Base-by-base conservation (phyloP, 768 basidiomycete species). In the Lentinula edodes region DNA sequence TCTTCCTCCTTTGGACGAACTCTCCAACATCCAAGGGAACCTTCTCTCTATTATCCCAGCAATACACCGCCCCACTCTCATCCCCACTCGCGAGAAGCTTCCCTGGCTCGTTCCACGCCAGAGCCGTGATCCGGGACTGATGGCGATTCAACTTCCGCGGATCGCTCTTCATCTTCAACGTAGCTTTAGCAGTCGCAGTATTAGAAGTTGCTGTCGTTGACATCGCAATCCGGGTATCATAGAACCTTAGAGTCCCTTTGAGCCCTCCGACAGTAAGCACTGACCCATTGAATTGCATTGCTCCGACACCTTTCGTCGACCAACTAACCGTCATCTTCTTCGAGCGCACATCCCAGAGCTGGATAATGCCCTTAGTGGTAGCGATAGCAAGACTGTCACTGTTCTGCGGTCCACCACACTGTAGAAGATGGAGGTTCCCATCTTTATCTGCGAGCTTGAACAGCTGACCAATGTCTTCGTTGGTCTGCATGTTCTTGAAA, bases 31-130 rank as follows among this genome's bases (percentile, higher is more conserved):
- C 80, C 9, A 84, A 72, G 0, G 84, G 83, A 7, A 75, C 71
- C 36, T 71, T 74, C 45, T 80, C 78, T 61, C 86, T 81, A 53
- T 75, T 70, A 66, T 92, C 90, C 91, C 91, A 94, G 64, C 86
- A 86, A 67, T 88, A 86, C 16, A 93, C 85, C 3, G 81, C 80
- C 20, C 92, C 91, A 65, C 83, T 83, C 63, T 86, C 85, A 52
- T 91, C 92, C 0, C 90, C 92, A 66, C 86, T 89, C 4, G 91
- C 91, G 23, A 91, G 76, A 32, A 88, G 72, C 66, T 82, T 80
- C 0, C 87, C 86, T 61, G 90, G 84, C 4, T 74, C 69, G 63
- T 87, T 81, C 90, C 90, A 93, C 32, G 79, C 78, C 38, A 92
- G 72, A 45, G 82, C 80, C 39, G 84, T 83, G 50, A 91, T 85